Evolutionary conservation across 352 stramenopile species (phyloP).

Genomic region (Labyrinthula sp.): DNA sequence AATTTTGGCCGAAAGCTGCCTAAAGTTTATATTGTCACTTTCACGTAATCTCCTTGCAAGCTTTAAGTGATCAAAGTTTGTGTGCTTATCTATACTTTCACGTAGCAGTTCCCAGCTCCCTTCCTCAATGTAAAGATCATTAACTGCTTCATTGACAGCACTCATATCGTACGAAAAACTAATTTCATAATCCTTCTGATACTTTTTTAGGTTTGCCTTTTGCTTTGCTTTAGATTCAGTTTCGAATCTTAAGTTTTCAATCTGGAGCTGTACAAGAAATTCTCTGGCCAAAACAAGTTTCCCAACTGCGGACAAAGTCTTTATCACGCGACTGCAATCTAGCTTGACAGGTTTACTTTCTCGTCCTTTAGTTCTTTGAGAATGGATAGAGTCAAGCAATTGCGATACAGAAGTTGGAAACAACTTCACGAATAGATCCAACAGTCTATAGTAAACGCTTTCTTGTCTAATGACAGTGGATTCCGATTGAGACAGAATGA

Average conservation of each 20-base stretch:
- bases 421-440: constrained; percentile 93
- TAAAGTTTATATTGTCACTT: constrained; percentile 97
- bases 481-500: too few relatives aligned
- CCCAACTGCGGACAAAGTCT: constrained; percentile 78
- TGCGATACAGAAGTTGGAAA: constrained; percentile 85
- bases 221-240: too few relatives aligned
- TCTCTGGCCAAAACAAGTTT: constrained; percentile 81
- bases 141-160: constrained; percentile 94
- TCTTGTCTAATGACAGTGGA: too few relatives aligned
- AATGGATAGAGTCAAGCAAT: constrained; percentile 86
- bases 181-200: too few relatives aligned
- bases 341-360: constrained; percentile 93
- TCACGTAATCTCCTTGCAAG: constrained; percentile 93
- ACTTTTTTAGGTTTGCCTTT: too few relatives aligned
- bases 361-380: too few relatives aligned
- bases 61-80: constrained; percentile 98
- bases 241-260: too few relatives aligned
- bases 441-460: constrained; percentile 98
- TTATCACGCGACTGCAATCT: constrained; percentile 92
- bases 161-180: constrained; percentile 92
- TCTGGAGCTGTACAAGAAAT: constrained; percentile 96
- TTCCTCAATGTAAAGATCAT: constrained; percentile 85
- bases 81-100: constrained; percentile 91
- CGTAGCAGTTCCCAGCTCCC: constrained; percentile 90
- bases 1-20: constrained; percentile 92